A percentile compares a stretch with the other conserved stretches of the same genome.
Conservation (phyloP, 1,139 yeast species). For the Hyphopichia fennica region DNA sequence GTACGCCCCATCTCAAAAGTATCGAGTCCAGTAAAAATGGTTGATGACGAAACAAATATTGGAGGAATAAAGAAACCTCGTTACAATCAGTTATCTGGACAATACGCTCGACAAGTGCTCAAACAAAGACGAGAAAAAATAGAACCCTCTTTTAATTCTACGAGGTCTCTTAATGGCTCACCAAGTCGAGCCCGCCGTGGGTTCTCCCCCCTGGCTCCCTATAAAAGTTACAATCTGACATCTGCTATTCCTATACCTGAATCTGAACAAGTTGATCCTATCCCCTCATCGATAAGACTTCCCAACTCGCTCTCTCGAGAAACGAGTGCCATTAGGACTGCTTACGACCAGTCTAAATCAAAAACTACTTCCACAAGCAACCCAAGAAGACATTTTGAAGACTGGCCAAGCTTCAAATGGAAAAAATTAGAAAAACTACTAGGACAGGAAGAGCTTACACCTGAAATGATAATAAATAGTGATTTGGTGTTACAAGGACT, state of each 20-base stretch:
- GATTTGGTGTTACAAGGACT: constrained; percentile 17
- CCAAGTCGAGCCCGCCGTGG: too few relatives aligned
- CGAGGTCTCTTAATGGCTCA: neutral
- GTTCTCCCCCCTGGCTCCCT: neutral
- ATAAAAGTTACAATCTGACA: too few relatives aligned
- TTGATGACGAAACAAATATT: constrained; percentile 2
- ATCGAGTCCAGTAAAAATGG: constrained; percentile 1
- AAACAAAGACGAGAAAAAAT: constrained; percentile 9
- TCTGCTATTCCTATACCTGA: neutral
- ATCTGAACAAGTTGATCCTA: neutral
- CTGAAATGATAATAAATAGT: constrained; percentile 25
- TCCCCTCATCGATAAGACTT: too few relatives aligned
- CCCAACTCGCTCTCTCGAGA: too few relatives aligned
- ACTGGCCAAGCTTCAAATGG: constrained; percentile 28
- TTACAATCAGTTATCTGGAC: constrained; percentile 16
- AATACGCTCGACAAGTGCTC: constrained; percentile 14
- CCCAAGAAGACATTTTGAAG: constrained; percentile 1
- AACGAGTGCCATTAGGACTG: too few relatives aligned
- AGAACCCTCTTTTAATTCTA: neutral
- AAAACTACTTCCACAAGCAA: neutral
- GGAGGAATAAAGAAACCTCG: constrained; percentile 9
- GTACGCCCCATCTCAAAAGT: constrained; percentile 2
- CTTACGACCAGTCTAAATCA: neutral
- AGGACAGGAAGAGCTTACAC: constrained; percentile 14
- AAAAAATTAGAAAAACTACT: constrained; percentile 21